Conservation (phyloP, 305 asterid genomes). For the Rubia peregrina region DNA sequence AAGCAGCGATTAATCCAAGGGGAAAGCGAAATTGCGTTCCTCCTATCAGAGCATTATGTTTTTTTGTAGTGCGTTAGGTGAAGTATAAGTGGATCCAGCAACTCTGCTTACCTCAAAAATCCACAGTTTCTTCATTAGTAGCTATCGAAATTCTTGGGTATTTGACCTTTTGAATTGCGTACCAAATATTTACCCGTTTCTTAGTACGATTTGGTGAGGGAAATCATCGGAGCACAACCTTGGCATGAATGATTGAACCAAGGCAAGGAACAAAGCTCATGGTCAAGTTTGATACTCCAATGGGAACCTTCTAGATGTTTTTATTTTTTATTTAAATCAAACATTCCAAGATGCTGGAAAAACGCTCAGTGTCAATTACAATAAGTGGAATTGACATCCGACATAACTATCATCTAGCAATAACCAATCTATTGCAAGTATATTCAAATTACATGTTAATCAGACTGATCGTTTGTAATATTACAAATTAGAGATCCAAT, state of each 20-base stretch:
- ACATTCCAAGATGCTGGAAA: too few species aligned
- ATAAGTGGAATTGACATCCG: too few species aligned
- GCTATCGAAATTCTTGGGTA: not conserved
- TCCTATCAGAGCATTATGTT: not conserved
- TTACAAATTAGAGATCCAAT: too few species aligned
- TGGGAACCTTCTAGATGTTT: too few species aligned
- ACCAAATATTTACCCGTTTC: not conserved
- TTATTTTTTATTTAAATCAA: too few species aligned
- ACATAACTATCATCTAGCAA: too few species aligned
- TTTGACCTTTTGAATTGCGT: not conserved
- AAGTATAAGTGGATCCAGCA: conserved; percentile 10
- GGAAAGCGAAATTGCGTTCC: conserved; percentile 8
- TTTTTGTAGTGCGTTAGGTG: conserved; percentile 12
- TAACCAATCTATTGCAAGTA: too few species aligned
- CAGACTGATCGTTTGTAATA: too few species aligned
- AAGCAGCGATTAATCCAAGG: not conserved
- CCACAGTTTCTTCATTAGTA: conserved; percentile 1
- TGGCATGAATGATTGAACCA: not conserved
- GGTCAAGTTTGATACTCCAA: not conserved
- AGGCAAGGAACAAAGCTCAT: not conserved
- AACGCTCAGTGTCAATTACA: too few species aligned
- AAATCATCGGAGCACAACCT: not conserved
- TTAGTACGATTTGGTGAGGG: not conserved
- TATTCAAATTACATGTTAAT: too few species aligned
- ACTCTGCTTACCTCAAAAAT: not conserved